These are phyloP conservation scores for Xylariaceae sp. DNA, from an alignment of 2,329 filamentous ascomycete species.

Conservation along the genomic window DNA sequence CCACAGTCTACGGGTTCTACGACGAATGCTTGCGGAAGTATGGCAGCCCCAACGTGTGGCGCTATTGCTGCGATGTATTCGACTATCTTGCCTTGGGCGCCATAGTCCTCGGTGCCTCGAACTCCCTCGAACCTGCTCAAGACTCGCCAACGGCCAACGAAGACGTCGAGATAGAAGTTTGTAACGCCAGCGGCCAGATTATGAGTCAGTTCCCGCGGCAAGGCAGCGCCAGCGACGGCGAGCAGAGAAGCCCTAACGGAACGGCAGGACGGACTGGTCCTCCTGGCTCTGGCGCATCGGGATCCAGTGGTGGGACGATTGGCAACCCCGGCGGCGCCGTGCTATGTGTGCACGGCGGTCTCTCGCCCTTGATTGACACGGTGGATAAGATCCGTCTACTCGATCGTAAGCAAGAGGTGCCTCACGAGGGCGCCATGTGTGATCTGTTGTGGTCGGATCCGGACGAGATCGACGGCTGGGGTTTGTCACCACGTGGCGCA, in stretches of 20 bases:
- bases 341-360: slow-evolving; percentile 89
- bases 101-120: slow-evolving; percentile 81
- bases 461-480: slow-evolving; percentile 97
- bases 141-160: slow-evolving; percentile 40
- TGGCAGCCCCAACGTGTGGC: slow-evolving; percentile 93
- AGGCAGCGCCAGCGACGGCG: slow-evolving; percentile 21
- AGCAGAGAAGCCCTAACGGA: slow-evolving; percentile 30
- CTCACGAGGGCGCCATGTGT: slow-evolving; percentile 98
- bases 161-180: slow-evolving; percentile 88
- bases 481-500: slow-evolving; percentile 85
- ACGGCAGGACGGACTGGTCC: slow-evolving; percentile 59
- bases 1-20: slow-evolving; percentile 96
- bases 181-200: slow-evolving; percentile 77
- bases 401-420: slow-evolving; percentile 96
- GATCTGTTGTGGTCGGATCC: slow-evolving; percentile 97
- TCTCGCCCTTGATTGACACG: slow-evolving; percentile 86
- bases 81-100: slow-evolving; percentile 92
- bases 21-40: slow-evolving; percentile 96
- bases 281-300: slow-evolving; percentile 75
- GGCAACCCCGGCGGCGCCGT: slow-evolving; percentile 76
- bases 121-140: slow-evolving; percentile 52
- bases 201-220: slow-evolving; percentile 64
- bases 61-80: slow-evolving; percentile 96
- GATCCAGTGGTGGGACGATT: slow-evolving; percentile 58
- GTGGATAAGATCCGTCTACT: slow-evolving; percentile 94